Percentiles rank a stretch among this genome's conserved stretches.
Conservation (phyloP, 140 eudicot genomes). For the Flaveria floridana region DNA sequence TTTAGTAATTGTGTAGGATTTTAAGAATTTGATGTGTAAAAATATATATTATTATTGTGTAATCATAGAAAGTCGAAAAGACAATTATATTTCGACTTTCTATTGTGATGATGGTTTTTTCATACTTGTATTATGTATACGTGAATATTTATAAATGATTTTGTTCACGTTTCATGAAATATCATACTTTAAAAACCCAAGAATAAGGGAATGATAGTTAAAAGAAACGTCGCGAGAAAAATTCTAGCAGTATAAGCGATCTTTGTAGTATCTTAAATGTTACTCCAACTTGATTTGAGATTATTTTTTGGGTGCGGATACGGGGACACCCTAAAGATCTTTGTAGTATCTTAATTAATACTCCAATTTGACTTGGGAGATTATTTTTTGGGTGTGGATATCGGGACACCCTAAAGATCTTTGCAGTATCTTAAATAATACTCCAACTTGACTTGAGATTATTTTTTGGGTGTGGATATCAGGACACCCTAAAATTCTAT, state of each 20-base stretch:
- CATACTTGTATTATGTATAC: neutral
- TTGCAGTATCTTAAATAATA: too few relatives aligned
- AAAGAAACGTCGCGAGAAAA: too few relatives aligned
- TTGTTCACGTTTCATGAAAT: neutral
- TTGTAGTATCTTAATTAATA: too few relatives aligned
- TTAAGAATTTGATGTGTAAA: slow-evolving; percentile 1
- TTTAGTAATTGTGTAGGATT: neutral
- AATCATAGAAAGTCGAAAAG: slow-evolving; percentile 15
- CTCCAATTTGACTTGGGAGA: too few relatives aligned
- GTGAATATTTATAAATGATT: neutral
- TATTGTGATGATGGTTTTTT: neutral
- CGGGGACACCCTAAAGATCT: too few relatives aligned
- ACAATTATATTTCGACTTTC: slow-evolving; percentile 18
- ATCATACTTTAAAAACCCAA: too few relatives aligned
- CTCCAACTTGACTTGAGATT: slow-evolving; percentile 12
- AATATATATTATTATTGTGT: slow-evolving; percentile 13
- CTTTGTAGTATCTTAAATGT: neutral
- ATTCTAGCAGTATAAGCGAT: neutral
- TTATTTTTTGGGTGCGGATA: too few relatives aligned
- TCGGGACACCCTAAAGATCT: too few relatives aligned
- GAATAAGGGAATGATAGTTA: too few relatives aligned
- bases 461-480: neutral
- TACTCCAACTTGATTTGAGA: slow-evolving; percentile 9
- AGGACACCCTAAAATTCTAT: too few relatives aligned
- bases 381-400: too few relatives aligned